A percentile compares a stretch with the other conserved stretches of the same genome.
phyloP scores from a whole-genome alignment of 2,329 filamentous ascomycete genomes.

The Fusarium transvaalense region DNA sequence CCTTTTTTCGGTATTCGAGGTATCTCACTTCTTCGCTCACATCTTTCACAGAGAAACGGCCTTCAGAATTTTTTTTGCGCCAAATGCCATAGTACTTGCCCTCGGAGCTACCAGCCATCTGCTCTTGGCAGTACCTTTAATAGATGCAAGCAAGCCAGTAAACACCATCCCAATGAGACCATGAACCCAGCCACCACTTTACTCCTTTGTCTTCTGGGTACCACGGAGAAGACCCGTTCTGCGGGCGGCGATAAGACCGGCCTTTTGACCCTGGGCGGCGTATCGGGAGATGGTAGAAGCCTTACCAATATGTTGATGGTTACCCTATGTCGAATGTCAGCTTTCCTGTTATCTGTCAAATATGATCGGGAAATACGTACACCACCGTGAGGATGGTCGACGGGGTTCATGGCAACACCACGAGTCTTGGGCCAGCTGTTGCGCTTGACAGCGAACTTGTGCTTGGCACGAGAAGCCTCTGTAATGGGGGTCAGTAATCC shows the following conservation, averaged over 20 bases:
- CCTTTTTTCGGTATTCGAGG: conserved; percentile 43
- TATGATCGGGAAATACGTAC: conserved; percentile 59
- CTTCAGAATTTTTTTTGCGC: conserved; percentile 57
- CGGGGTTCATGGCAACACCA: conserved; percentile 99
- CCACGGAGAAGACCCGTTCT: conserved; percentile 99
- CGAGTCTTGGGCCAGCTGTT: conserved; percentile 99
- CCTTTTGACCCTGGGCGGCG: conserved; percentile 98
- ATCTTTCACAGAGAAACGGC: conserved; percentile 48
- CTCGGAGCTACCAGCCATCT: conserved; percentile 62
- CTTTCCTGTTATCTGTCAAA: conserved; percentile 47
- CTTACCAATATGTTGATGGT: conserved; percentile 99
- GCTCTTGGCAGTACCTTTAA: conserved; percentile 63
- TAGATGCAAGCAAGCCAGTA: conserved; percentile 71
- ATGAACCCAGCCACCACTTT: conserved; percentile 65
- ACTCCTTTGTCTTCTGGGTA: conserved; percentile 99
- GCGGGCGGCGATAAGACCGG: conserved; percentile 99
- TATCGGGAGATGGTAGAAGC: conserved; percentile 99
- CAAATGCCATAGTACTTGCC: conserved; percentile 64
- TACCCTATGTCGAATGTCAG: conserved; percentile 75
- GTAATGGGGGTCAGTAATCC: conserved; percentile 59
- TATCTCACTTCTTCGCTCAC: conserved; percentile 48
- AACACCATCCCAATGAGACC: conserved; percentile 75
- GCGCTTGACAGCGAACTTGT: conserved; percentile 99
- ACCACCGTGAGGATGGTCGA: conserved; percentile 98
- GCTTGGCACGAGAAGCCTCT: conserved; percentile 99